These are phyloP conservation scores for Hebeloma cylindrosporum DNA, from an alignment of 768 basidiomycete genomes.

Conservation along the genomic window DNA sequence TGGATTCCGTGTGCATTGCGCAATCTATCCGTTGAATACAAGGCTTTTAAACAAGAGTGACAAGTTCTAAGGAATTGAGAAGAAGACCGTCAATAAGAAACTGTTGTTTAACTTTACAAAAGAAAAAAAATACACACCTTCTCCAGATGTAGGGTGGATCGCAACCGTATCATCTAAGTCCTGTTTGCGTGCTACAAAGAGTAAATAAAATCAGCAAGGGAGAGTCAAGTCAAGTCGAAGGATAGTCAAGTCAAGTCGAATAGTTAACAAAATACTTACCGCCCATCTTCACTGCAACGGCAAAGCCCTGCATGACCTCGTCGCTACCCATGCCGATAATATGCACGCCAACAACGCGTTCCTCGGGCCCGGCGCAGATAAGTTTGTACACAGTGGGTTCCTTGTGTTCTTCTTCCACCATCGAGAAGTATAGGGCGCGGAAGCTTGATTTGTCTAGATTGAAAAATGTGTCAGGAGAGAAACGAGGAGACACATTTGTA, in stretches of 20 bases:
- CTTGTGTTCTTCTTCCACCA: slow-evolving; percentile 88
- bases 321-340: slow-evolving; percentile 91
- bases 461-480: not conserved
- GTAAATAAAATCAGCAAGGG: slow-evolving; percentile 14
- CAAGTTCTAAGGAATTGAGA: slow-evolving; percentile 26
- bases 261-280: slow-evolving; percentile 33
- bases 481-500: slow-evolving; percentile 3
- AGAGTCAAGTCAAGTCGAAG: not conserved
- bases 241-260: not conserved
- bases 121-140: slow-evolving; percentile 51
- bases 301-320: slow-evolving; percentile 95
- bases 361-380: slow-evolving; percentile 81
- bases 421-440: slow-evolving; percentile 88
- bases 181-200: slow-evolving; percentile 59
- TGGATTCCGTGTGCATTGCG: too few relatives aligned
- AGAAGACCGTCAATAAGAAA: slow-evolving; percentile 25
- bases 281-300: slow-evolving; percentile 97
- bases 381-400: slow-evolving; percentile 96
- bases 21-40: too few relatives aligned
- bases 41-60: slow-evolving; percentile 36
- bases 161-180: slow-evolving; percentile 89
- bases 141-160: slow-evolving; percentile 86
- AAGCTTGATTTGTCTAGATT: slow-evolving; percentile 72
- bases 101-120: not conserved
- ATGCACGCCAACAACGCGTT: slow-evolving; percentile 95